phyloP scores from a whole-genome alignment of 805 yeast genomes.

The Candida sithepensis region DNA sequence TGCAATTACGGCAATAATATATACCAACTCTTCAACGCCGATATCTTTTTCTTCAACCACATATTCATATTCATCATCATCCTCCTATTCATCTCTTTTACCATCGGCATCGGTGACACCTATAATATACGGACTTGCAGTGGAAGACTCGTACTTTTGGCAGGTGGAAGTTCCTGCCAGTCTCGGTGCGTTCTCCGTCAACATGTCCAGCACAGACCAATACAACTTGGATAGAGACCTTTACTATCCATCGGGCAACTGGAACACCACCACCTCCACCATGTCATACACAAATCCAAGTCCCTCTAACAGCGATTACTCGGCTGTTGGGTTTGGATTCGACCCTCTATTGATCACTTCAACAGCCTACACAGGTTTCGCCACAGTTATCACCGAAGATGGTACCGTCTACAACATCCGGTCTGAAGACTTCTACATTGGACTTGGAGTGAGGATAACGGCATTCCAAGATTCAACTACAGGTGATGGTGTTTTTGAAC shows the following conservation, averaged over 20 bases:
- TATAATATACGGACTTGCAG: neutral
- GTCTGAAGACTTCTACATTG: neutral
- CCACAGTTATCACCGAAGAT: neutral
- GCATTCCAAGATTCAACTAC: constrained; percentile 7
- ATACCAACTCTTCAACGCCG: neutral
- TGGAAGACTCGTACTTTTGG: constrained; percentile 6
- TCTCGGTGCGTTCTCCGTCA: constrained; percentile 4
- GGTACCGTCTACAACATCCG: neutral
- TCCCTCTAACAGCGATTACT: neutral
- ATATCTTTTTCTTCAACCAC: neutral
- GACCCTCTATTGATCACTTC: neutral
- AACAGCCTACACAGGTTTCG: neutral
- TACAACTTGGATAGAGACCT: neutral
- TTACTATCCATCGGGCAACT: neutral
- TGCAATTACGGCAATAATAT: neutral
- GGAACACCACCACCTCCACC: neutral
- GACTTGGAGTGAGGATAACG: neutral
- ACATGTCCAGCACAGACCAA: neutral
- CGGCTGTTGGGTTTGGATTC: constrained; percentile 1
- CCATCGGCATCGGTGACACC: neutral
- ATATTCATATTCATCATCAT: neutral
- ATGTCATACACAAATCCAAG: neutral
- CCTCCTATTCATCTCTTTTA: neutral
- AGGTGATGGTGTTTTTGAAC: constrained; percentile 9
- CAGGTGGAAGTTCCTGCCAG: constrained; percentile 6